Conservation (phyloP, 148 eudicot species). For the Vaccinium myrtillus region DNA sequence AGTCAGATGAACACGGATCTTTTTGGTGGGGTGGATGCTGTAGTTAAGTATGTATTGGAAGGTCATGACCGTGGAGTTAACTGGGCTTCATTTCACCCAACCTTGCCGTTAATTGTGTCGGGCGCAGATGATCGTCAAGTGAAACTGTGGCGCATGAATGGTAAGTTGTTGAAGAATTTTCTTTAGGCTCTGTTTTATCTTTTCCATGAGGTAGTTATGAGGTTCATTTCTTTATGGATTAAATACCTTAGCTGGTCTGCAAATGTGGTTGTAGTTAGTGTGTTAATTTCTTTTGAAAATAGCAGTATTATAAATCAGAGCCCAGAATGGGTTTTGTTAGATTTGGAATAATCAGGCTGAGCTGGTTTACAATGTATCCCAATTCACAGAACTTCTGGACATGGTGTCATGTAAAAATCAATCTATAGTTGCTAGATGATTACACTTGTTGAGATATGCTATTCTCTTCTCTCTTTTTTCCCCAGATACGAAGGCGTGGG, state of each 20-base stretch:
- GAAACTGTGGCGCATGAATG: slow-evolving; percentile 96
- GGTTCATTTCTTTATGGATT: not conserved
- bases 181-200: slow-evolving; percentile 1
- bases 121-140: slow-evolving; percentile 98
- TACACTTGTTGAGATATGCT: not conserved
- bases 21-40: slow-evolving; percentile 90
- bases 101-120: slow-evolving; percentile 81
- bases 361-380: slow-evolving; percentile 3
- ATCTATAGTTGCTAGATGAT: not conserved
- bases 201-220: not conserved
- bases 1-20: slow-evolving; percentile 90
- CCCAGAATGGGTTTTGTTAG: not conserved
- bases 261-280: not conserved
- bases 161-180: slow-evolving; percentile 32
- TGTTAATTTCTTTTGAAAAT: not conserved
- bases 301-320: not conserved
- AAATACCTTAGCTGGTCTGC: not conserved
- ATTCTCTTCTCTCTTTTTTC: not conserved
- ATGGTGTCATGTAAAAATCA: not conserved
- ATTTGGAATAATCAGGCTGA: not conserved
- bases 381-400: not conserved
- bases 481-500: slow-evolving; percentile 99
- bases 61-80: slow-evolving; percentile 99
- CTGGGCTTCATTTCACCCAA: slow-evolving; percentile 96
- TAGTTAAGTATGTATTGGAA: slow-evolving; percentile 93